phyloP scores from a whole-genome alignment of 345 rosid genomes.

The Gossypium bickii region DNA sequence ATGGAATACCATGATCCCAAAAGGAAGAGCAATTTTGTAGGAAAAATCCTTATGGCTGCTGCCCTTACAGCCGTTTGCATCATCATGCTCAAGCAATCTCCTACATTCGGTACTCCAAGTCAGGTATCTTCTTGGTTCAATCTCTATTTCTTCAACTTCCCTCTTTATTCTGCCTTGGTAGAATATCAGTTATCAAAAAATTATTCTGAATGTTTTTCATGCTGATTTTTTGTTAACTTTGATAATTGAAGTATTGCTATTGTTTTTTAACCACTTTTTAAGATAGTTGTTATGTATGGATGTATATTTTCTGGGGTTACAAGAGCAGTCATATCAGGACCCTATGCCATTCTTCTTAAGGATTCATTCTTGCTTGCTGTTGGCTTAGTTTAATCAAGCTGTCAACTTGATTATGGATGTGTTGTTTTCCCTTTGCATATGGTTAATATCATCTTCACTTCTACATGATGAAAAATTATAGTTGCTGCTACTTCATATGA shows the following conservation, averaged over 20 bases:
- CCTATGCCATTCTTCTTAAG: background rate
- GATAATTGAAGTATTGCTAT: background rate
- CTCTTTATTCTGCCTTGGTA: background rate
- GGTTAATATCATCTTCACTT: background rate
- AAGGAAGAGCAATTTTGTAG: slow-evolving; percentile 60
- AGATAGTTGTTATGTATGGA: background rate
- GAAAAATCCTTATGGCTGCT: slow-evolving; percentile 78
- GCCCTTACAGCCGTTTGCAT: slow-evolving; percentile 77
- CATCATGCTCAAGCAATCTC: slow-evolving; percentile 80
- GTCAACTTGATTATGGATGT: background rate
- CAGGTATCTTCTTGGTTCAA: slow-evolving; percentile 36
- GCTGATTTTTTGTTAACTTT: background rate
- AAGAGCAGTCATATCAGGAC: background rate
- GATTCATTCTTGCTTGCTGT: background rate
- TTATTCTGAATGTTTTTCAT: background rate
- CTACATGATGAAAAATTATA: background rate
- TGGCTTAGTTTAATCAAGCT: background rate
- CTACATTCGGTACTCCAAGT: slow-evolving; percentile 57
- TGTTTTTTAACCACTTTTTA: background rate
- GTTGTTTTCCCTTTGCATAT: background rate
- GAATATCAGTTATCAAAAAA: background rate
- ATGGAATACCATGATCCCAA: slow-evolving; percentile 87
- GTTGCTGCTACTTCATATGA: background rate
- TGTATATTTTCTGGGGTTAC: background rate
- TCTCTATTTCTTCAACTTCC: background rate